Evolutionary conservation across 2,329 filamentous ascomycete genomes (phyloP).

Genomic region (Aspergillus fructus): DNA sequence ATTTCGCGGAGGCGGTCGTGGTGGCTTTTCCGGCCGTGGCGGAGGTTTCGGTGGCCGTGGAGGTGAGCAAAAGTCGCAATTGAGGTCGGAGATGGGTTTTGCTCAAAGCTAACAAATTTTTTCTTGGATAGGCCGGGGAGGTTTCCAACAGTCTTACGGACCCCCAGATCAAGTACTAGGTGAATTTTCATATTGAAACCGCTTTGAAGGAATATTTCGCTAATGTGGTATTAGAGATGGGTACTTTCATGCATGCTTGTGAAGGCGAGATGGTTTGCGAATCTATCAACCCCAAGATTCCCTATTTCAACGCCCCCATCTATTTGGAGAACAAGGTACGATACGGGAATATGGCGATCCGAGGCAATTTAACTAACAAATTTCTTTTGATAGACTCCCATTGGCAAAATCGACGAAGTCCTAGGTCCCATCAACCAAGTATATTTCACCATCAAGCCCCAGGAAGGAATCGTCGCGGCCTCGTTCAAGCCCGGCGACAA

Average conservation of each 20-base stretch:
- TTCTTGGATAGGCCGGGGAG: conserved; percentile 56
- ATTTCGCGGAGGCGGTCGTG: conserved; percentile 60
- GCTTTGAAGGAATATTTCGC: conserved; percentile 16
- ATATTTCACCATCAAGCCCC: conserved; percentile 96
- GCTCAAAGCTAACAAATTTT: conserved; percentile 35
- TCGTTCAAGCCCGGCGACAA: conserved; percentile 97
- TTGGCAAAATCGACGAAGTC: conserved; percentile 98
- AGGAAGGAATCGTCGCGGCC: conserved; percentile 90
- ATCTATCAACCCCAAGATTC: conserved; percentile 91
- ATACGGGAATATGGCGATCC: background rate
- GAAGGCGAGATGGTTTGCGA: conserved; percentile 98
- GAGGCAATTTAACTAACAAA: conserved; percentile 16
- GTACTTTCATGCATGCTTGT: conserved; percentile 87
- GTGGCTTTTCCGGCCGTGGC: conserved; percentile 53
- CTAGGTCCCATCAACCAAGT: conserved; percentile 97
- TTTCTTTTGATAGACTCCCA: conserved; percentile 59
- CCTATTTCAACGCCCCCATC: conserved; percentile 98
- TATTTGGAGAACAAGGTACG: conserved; percentile 96
- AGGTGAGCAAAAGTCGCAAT: conserved; percentile 37
- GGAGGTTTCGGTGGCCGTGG: conserved; percentile 42
- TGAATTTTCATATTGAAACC: conserved; percentile 31
- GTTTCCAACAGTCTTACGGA: conserved; percentile 60
- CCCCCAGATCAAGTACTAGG: conserved; percentile 62
- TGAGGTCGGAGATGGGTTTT: conserved; percentile 8
- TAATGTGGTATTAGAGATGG: conserved; percentile 69